Evolutionary conservation across 1,284 basidiomycete genomes (phyloP).

Genomic region (Stereum hirsutum): DNA sequence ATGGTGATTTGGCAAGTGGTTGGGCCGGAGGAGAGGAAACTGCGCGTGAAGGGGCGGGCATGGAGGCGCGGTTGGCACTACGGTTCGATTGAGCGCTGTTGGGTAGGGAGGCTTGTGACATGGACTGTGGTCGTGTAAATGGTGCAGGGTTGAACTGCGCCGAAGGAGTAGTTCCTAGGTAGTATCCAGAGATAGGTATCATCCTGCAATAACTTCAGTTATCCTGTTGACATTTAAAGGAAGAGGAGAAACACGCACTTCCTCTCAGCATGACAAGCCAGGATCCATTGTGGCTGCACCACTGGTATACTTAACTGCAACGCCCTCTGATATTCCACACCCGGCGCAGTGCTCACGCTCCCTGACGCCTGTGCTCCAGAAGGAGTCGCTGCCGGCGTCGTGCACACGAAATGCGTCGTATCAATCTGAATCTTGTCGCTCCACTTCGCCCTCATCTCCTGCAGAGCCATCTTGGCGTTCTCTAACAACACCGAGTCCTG

Average conservation of each 20-base stretch:
- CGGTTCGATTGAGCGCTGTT: constrained; percentile 23
- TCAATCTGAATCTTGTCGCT: constrained; percentile 93
- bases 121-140: constrained; percentile 57
- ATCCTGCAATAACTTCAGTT: constrained; percentile 40
- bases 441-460: constrained; percentile 82
- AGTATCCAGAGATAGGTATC: constrained; percentile 77
- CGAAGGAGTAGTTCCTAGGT: constrained; percentile 60
- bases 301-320: constrained; percentile 85
- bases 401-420: constrained; percentile 94
- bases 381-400: constrained; percentile 68
- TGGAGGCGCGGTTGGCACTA: constrained; percentile 42
- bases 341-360: constrained; percentile 43
- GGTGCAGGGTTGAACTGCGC: constrained; percentile 33
- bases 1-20: constrained; percentile 20
- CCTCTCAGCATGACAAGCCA: constrained; percentile 77
- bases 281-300: constrained; percentile 84
- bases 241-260: constrained; percentile 41
- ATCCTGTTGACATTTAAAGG: not conserved
- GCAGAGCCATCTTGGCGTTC: constrained; percentile 68
- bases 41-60: constrained; percentile 43
- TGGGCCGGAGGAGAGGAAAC: constrained; percentile 32
- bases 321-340: constrained; percentile 85
- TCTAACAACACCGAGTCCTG: constrained; percentile 69
- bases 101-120: constrained; percentile 60
- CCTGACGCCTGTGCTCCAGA: constrained; percentile 48